Evolutionary conservation across 495 filamentous ascomycete genomes (phyloP).

Genomic region (Ascodesmis nigricans): DNA sequence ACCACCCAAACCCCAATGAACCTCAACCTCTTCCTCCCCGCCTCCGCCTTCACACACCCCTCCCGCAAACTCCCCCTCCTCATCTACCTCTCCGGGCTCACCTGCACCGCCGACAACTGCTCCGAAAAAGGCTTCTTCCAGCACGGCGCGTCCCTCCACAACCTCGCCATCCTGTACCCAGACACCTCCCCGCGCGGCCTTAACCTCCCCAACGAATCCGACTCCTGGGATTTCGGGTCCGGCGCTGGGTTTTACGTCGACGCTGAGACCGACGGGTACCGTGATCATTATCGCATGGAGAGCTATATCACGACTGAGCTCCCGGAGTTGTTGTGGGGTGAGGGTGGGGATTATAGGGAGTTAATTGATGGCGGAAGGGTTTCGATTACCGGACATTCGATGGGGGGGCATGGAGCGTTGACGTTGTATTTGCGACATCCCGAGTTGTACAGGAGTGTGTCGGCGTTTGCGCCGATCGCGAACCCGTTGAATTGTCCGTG

Average conservation of each 20-base stretch:
- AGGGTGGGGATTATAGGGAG: constrained; percentile 28
- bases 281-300: constrained; percentile 71
- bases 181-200: constrained; percentile 79
- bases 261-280: constrained; percentile 55
- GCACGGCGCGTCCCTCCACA: constrained; percentile 46
- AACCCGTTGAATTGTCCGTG: constrained; percentile 75
- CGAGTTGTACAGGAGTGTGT: constrained; percentile 65
- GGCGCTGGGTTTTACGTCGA: constrained; percentile 92
- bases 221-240: constrained; percentile 70
- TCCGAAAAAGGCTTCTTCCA: constrained; percentile 95
- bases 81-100: constrained; percentile 87
- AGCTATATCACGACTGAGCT: constrained; percentile 69
- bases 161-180: constrained; percentile 76
- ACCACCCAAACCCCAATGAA: constrained; percentile 47
- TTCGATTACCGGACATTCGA: constrained; percentile 75
- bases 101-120: constrained; percentile 89
- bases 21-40: constrained; percentile 51
- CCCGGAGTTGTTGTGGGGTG: constrained; percentile 44
- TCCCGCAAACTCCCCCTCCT: constrained; percentile 51
- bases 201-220: constrained; percentile 56
- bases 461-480: constrained; percentile 76
- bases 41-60: constrained; percentile 20
- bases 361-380: constrained; percentile 44
- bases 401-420: constrained; percentile 91
- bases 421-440: constrained; percentile 81